These are phyloP conservation scores for Fusarium poae DNA, from an alignment of 2,329 filamentous ascomycete genomes.

Conservation along the genomic window DNA sequence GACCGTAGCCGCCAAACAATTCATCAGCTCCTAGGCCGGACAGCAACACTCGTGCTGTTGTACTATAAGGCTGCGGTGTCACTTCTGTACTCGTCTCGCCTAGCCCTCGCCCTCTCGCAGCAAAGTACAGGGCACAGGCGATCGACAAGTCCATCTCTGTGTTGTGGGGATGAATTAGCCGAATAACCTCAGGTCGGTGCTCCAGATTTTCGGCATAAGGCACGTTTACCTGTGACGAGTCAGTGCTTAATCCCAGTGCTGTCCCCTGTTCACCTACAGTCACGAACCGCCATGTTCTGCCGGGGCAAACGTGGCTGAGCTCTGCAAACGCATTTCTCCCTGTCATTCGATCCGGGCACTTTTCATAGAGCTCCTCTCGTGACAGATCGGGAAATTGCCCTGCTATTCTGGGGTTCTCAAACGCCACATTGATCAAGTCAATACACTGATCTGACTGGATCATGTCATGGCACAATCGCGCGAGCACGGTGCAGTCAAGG, in stretches of 20 bases:
- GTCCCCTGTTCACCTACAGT: constrained; percentile 61
- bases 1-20: constrained; percentile 91
- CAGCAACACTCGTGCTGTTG: constrained; percentile 83
- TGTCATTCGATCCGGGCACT: constrained; percentile 90
- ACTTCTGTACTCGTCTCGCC: constrained; percentile 53
- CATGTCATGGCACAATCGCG: constrained; percentile 82
- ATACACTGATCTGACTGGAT: constrained; percentile 77
- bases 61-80: constrained; percentile 66
- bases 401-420: constrained; percentile 87
- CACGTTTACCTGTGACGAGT: constrained; percentile 73
- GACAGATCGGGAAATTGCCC: constrained; percentile 61
- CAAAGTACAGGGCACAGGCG: constrained; percentile 93
- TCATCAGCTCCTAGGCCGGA: constrained; percentile 97
- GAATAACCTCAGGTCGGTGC: constrained; percentile 77
- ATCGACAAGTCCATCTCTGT: constrained; percentile 99
- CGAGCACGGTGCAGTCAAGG: constrained; percentile 90
- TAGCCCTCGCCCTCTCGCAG: constrained; percentile 77
- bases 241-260: neutral
- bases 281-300: constrained; percentile 84
- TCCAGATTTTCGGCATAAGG: constrained; percentile 80
- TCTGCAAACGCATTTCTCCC: constrained; percentile 85
- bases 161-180: constrained; percentile 90
- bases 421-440: constrained; percentile 95
- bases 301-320: constrained; percentile 75
- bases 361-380: constrained; percentile 72